Evolutionary conservation across 1,139 yeast species (phyloP).

Genomic region (Meyerozyma carpophila): DNA sequence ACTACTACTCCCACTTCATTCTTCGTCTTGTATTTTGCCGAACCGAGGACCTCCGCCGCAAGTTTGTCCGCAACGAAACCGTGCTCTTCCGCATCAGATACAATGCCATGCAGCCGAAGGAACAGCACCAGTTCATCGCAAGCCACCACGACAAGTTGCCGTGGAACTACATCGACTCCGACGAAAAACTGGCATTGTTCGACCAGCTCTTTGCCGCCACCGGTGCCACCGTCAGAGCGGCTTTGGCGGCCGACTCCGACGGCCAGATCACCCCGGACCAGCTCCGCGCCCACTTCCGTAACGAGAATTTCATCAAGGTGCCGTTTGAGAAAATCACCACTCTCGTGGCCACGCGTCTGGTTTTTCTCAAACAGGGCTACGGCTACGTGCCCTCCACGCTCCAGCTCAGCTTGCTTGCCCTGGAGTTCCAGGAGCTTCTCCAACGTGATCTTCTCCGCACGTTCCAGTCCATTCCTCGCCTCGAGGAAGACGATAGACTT

Average conservation of each 20-base stretch:
- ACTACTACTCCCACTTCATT: slow-evolving; percentile 87
- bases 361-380: slow-evolving; percentile 59
- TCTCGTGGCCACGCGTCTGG: slow-evolving; percentile 64
- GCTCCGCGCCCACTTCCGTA: slow-evolving; percentile 37
- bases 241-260: slow-evolving; percentile 21
- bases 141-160: slow-evolving; percentile 49
- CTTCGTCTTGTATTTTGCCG: slow-evolving; percentile 86
- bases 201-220: slow-evolving; percentile 53
- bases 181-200: slow-evolving; percentile 52
- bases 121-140: slow-evolving; percentile 65
- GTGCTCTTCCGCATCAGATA: slow-evolving; percentile 70
- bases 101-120: slow-evolving; percentile 57
- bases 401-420: slow-evolving; percentile 63
- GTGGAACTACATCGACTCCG: slow-evolving; percentile 64
- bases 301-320: slow-evolving; percentile 68
- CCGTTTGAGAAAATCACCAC: slow-evolving; percentile 85
- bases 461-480: slow-evolving; percentile 71
- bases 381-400: slow-evolving; percentile 84
- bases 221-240: slow-evolving; percentile 27
- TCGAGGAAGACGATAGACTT: slow-evolving; percentile 89
- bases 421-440: slow-evolving; percentile 60
- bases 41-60: slow-evolving; percentile 74
- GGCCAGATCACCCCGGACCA: slow-evolving; percentile 37
- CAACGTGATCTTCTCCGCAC: slow-evolving; percentile 55
- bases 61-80: slow-evolving; percentile 75